Percentiles rank a stretch among this genome's conserved stretches.
These are phyloP conservation scores for Apostasia ramifera DNA, from an alignment of 106 monocot species.

Conservation along the genomic window DNA sequence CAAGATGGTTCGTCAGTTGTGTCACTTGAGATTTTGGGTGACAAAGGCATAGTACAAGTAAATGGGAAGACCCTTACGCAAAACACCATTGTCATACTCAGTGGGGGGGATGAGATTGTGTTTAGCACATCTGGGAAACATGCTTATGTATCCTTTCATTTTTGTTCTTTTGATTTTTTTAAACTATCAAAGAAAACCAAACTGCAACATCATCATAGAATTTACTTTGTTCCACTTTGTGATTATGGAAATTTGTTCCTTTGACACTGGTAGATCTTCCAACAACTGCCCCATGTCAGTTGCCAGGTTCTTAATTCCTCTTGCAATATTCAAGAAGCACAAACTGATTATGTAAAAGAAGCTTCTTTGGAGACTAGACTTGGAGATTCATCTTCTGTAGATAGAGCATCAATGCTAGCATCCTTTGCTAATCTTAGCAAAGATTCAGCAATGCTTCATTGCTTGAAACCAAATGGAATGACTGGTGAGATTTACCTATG, in stretches of 20 bases:
- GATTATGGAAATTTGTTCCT: conserved; percentile 15
- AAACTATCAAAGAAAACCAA: neutral
- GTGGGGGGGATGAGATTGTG: conserved; percentile 84
- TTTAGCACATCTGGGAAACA: conserved; percentile 77
- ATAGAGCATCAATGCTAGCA: conserved; percentile 74
- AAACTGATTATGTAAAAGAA: conserved; percentile 27
- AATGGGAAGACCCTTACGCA: conserved; percentile 79
- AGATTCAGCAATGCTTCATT: conserved; percentile 37
- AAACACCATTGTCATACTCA: conserved; percentile 49
- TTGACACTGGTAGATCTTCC: conserved; percentile 54
- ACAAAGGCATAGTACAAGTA: conserved; percentile 65
- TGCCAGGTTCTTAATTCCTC: conserved; percentile 26
- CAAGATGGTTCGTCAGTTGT: conserved; percentile 39
- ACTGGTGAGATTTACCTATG: conserved; percentile 36
- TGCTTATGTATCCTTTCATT: conserved; percentile 91
- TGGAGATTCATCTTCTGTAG: conserved; percentile 58
- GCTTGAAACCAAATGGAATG: conserved; percentile 41
- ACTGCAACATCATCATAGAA: neutral
- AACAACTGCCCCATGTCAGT: conserved; percentile 35
- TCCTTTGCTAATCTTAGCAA: conserved; percentile 60
- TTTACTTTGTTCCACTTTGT: neutral
- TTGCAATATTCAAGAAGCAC: conserved; percentile 27
- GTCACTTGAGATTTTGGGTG: conserved; percentile 61
- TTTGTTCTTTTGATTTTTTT: conserved; percentile 1
- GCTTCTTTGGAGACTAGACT: conserved; percentile 38